phyloP scores from a whole-genome alignment of 345 rosid genomes.

The Lepidium didymum region DNA sequence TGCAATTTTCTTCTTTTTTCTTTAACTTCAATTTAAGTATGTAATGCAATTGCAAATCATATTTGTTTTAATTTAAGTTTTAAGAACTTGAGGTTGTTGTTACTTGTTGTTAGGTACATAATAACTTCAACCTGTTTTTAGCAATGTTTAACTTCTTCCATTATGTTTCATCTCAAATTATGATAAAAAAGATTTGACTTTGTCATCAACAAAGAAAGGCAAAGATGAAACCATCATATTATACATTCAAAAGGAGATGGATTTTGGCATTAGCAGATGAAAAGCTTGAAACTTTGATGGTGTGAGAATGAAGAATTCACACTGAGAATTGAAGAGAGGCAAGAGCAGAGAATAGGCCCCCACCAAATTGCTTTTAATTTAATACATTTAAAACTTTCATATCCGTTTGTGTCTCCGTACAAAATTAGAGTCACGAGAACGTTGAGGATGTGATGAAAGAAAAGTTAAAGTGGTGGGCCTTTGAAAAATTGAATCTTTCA shows the following conservation, averaged over 20 bases:
- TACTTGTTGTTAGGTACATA: slow-evolving; percentile 3
- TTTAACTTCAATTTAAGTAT: slow-evolving; percentile 5
- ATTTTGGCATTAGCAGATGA: background rate
- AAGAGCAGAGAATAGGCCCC: background rate
- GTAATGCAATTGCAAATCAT: slow-evolving; percentile 8
- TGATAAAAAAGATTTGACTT: background rate
- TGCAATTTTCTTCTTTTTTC: slow-evolving; percentile 7
- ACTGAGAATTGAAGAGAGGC: background rate
- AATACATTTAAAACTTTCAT: background rate
- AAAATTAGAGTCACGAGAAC: slow-evolving; percentile 21
- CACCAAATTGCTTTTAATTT: background rate
- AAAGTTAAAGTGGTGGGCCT: slow-evolving; percentile 1
- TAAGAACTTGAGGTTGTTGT: slow-evolving; percentile 14
- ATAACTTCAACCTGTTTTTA: slow-evolving; percentile 6
- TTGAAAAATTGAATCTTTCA: slow-evolving; percentile 6
- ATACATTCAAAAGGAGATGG: too few species aligned
- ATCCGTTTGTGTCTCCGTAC: slow-evolving; percentile 27
- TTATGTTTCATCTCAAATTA: slow-evolving; percentile 1
- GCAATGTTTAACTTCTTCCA: background rate
- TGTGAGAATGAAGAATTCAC: slow-evolving; percentile 7
- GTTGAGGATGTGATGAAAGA: slow-evolving; percentile 24
- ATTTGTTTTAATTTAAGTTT: background rate
- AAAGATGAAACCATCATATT: background rate
- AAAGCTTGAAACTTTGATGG: background rate
- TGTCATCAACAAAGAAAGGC: background rate